Base-by-base conservation (phyloP, 805 yeast species). In the Teunomyces gatunensis region DNA sequence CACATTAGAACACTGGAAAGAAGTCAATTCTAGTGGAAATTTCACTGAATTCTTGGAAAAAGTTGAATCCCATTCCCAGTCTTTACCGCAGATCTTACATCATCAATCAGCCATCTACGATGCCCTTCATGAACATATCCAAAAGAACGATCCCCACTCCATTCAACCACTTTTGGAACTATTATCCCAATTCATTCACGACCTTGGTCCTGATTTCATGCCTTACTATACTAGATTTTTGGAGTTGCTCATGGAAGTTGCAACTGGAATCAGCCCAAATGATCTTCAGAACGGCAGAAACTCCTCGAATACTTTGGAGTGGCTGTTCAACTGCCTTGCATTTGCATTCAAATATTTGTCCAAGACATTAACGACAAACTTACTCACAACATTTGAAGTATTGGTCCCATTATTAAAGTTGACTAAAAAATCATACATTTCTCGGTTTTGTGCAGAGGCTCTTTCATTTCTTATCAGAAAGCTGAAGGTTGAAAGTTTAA, bases 371-470 rank as follows among this genome's bases (percentile, higher is more conserved):
- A 75, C 84, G 0, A 68, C 77, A 20, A 86, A 89, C 56, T 67
- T 90, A 49, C 57, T 74, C 13, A 86, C 89, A 6, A 89, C 97
- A 0, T 88, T 87, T 61, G 71, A 75, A 29, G 59, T 78, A 4
- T 69, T 90, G 10, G 65, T 81, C 29, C 91, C 95, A 0, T 64
- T 89, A 18, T 69, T 92, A 46, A 78, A 79, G 30, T 67, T 81
- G 44, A 65, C 65, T 3, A 74, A 75, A 47, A 85, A 84, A 54
- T 80, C 80, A 23, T 82, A 85, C 53, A 75, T 91, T 30, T 75
- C 88, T 0, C 76, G 95, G 51, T 94, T 92, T 58, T 83, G 96
- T 17, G 90, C 97, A 0, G 97, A 92, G 64, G 94, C 97, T 0
- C 64, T 92, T 40, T 87, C 97, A 0, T 94, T 87, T 57, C 70